These are phyloP conservation scores for Begonia fuchsioides DNA, from an alignment of 306 rosid species.

Conservation along the genomic window DNA sequence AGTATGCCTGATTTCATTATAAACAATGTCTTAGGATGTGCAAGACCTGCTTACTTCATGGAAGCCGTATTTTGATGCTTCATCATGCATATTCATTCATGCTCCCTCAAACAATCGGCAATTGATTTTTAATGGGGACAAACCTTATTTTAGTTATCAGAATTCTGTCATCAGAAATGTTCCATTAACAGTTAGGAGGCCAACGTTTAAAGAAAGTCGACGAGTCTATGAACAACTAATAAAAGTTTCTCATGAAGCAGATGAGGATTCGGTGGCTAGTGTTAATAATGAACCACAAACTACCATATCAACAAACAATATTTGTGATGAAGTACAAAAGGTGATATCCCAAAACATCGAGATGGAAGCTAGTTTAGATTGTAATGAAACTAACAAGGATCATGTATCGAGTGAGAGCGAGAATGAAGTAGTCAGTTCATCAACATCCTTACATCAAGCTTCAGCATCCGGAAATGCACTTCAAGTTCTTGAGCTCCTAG, in stretches of 20 bases:
- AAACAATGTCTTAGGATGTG: slow-evolving; percentile 49
- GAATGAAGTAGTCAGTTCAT: too few relatives aligned
- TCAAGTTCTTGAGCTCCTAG: slow-evolving; percentile 64
- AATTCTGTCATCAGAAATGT: slow-evolving; percentile 36
- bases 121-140: slow-evolving; percentile 60
- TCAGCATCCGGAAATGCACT: slow-evolving; percentile 30
- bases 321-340: slow-evolving; percentile 31
- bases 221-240: slow-evolving; percentile 61
- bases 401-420: too few relatives aligned
- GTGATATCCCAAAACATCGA: slow-evolving; percentile 18
- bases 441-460: slow-evolving; percentile 82
- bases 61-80: slow-evolving; percentile 70
- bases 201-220: slow-evolving; percentile 74
- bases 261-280: slow-evolving; percentile 19
- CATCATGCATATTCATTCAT: slow-evolving; percentile 49
- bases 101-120: slow-evolving; percentile 87
- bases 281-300: slow-evolving; percentile 11
- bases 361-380: slow-evolving; percentile 29
- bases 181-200: slow-evolving; percentile 68
- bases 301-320: slow-evolving; percentile 14
- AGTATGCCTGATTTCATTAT: slow-evolving; percentile 13
- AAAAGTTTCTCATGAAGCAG: slow-evolving; percentile 40
- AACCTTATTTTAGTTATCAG: slow-evolving; percentile 43
- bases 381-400: slow-evolving; percentile 17
- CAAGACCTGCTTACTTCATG: slow-evolving; percentile 78